phyloP scores from a whole-genome alignment of 805 yeast genomes.

The Kluyveromyces siamensis region DNA sequence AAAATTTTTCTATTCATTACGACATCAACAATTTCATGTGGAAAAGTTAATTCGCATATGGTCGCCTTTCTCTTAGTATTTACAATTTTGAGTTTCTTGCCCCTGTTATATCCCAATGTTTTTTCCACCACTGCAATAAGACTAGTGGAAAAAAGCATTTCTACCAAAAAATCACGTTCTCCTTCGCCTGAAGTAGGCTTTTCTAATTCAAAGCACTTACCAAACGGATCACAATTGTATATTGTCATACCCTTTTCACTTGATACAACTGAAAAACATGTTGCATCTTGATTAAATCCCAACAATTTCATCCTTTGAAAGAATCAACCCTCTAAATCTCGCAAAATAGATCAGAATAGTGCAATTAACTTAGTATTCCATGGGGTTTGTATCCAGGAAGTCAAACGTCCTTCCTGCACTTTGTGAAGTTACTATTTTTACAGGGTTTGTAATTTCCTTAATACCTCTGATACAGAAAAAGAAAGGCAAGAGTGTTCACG shows the following conservation, averaged over 20 bases:
- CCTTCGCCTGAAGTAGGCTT: conserved; percentile 28
- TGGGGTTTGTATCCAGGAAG: too few relatives aligned
- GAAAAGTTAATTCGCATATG: conserved; percentile 85
- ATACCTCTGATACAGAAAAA: neutral
- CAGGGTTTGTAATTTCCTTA: neutral
- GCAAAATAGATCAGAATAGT: neutral
- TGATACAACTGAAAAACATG: conserved; percentile 68
- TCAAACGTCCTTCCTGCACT: neutral
- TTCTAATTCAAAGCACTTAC: conserved; percentile 51
- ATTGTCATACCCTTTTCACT: conserved; percentile 57
- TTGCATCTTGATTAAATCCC: conserved; percentile 84
- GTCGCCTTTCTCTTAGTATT: conserved; percentile 62
- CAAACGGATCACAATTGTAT: conserved; percentile 83
- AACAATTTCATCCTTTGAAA: conserved; percentile 33
- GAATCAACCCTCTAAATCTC: neutral
- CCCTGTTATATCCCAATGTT: conserved; percentile 52
- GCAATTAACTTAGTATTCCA: too few relatives aligned
- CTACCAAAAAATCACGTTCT: conserved; percentile 44
- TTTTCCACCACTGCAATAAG: conserved; percentile 75
- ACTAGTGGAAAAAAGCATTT: conserved; percentile 86
- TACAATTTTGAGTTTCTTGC: conserved; percentile 53
- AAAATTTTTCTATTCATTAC: conserved; percentile 75
- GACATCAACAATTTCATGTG: conserved; percentile 62
- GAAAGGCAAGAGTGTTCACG: neutral
- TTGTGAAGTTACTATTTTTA: too few relatives aligned